Evolutionary conservation across 768 basidiomycete species (phyloP), one percentile per base, ranked within the genome.

Genomic region (Phanerodontia chrysosporium): DNA sequence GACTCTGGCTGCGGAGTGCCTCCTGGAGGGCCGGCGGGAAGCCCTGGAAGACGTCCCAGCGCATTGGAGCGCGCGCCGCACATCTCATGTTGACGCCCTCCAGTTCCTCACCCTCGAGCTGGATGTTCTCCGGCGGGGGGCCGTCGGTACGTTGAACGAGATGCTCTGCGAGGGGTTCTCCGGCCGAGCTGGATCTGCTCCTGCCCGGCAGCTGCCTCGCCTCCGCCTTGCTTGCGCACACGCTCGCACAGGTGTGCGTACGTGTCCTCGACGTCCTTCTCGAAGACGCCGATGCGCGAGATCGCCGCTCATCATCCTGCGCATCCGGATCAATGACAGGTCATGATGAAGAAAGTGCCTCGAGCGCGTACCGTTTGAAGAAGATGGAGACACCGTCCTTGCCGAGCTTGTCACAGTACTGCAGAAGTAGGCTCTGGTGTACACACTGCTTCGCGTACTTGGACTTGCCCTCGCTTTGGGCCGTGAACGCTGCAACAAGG

Each of bases 151-250:
- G 71, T 95, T 95, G 82, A 98, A 98, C 1, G 81, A 74, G 73
- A 98, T 96, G 32, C 75, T 77, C 56, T 82, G 79, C 45, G 78
- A 75, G 1, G 91, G 85, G 65, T 94, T 92, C 67, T 96, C 90
- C 1, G 95, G 85, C 6, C 90, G 32, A 99, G 89, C 70, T 98
- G 97, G 70, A 99, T 98, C 69, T 93, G 90, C 70, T 98, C 95
- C 36, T 80, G 73, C 0, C 70, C n/a, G n/a, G n/a, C n/a, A n/a
- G n/a, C 73, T 18, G 74, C 73, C 13, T 72, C 76, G 80, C 79
- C 62, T 93, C 91, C 13, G 73, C 74, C 53, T 82, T 78, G 55
- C 87, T 80, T 75, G 58, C 76, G 75, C 29, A 90, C 92, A n/a
- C 96, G 93, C 16, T 76, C 75, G 57, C 83, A 80, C 58, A 99